Evolutionary conservation across 768 basidiomycete genomes (phyloP).

Genomic region (Amanita inopinata): DNA sequence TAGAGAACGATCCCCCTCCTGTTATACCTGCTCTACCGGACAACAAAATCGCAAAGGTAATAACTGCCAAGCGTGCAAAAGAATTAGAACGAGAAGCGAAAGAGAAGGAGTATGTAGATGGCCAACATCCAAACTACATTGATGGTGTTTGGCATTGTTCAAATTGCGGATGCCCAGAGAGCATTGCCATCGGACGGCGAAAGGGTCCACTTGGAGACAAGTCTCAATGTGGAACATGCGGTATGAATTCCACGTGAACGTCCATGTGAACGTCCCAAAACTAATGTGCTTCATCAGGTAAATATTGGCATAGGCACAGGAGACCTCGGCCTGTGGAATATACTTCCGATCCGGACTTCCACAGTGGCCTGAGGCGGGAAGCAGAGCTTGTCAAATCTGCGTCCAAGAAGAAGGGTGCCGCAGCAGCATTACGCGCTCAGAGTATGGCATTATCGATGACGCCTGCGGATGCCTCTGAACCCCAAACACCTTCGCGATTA

Average conservation of each 20-base stretch:
- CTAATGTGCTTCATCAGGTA: conserved; percentile 45
- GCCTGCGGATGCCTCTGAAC: conserved; percentile 32
- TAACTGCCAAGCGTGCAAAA: conserved; percentile 55
- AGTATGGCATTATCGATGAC: conserved; percentile 29
- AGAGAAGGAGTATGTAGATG: conserved; percentile 74
- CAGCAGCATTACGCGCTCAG: conserved; percentile 38
- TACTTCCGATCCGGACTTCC: conserved; percentile 64
- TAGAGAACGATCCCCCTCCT: conserved; percentile 46
- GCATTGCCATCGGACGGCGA: conserved; percentile 72
- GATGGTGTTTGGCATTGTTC: conserved; percentile 92
- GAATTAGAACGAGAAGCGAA: conserved; percentile 78
- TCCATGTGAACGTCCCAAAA: conserved; percentile 90
- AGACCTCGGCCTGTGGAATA: conserved; percentile 75
- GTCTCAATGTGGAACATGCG: conserved; percentile 87
- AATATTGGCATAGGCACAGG: conserved; percentile 84
- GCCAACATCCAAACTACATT: conserved; percentile 73
- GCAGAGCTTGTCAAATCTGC: conserved; percentile 41
- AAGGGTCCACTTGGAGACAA: conserved; percentile 89
- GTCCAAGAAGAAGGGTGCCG: conserved; percentile 49
- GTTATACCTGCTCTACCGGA: conserved; percentile 29
- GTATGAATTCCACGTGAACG: conserved; percentile 70
- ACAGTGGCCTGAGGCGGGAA: conserved; percentile 45
- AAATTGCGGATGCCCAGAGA: conserved; percentile 88
- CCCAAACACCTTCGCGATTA: conserved; percentile 40
- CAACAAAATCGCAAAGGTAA: conserved; percentile 32